A percentile compares a stretch with the other conserved stretches of the same genome.
phyloP scores from a whole-genome alignment of 75 land plant species.

The Gnetum montanum region DNA sequence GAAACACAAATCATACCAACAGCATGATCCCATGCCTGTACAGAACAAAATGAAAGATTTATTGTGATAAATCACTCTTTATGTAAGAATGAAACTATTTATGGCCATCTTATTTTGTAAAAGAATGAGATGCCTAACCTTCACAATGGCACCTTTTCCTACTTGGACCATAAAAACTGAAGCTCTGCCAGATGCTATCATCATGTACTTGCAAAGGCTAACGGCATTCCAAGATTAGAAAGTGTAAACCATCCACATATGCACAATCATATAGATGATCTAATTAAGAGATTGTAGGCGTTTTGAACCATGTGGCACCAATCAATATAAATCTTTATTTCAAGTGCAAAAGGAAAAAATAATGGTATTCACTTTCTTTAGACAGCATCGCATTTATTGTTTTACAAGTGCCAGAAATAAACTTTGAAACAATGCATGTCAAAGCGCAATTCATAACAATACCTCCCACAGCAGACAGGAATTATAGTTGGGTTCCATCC shows the following conservation, averaged over 20 bases:
- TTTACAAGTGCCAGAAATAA: no score
- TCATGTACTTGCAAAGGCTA: conserved; percentile 84
- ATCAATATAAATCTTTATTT: no score
- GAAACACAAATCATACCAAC: conserved; percentile 67
- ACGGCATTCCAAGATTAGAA: not conserved
- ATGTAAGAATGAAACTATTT: no score
- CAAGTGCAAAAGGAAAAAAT: no score
- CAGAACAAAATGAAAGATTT: not conserved
- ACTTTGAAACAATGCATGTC: no score
- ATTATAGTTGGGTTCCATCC: conserved; percentile 30
- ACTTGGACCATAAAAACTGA: conserved; percentile 51
- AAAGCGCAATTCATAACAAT: no score
- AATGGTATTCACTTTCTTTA: no score
- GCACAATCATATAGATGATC: not conserved
- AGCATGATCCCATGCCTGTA: conserved; percentile 88
- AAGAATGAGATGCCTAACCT: conserved; percentile 50
- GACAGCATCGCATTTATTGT: no score
- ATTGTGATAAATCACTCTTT: no score
- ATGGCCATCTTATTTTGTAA: no score
- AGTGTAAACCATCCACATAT: not conserved
- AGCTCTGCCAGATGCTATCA: conserved; percentile 78
- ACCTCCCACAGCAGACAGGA: conserved; percentile 65
- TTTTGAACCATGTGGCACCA: no score
- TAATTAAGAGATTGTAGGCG: no score
- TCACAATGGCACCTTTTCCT: conserved; percentile 24